Base-by-base conservation (phyloP, 2,329 filamentous ascomycete genomes). In the Cryphonectria naterciae region DNA sequence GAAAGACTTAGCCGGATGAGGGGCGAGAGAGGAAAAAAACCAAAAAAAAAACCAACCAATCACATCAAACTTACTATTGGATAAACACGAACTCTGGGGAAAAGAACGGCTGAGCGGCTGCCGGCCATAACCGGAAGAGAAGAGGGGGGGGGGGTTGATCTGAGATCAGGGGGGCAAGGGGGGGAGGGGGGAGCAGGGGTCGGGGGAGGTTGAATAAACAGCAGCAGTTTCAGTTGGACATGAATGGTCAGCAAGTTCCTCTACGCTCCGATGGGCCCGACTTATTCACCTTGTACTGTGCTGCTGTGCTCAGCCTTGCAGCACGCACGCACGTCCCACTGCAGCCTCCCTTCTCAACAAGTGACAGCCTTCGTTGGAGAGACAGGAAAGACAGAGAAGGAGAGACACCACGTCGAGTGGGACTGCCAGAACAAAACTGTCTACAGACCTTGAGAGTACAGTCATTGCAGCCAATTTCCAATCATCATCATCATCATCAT, bases 231-330 rank as follows among this genome's bases (percentile, higher is more conserved):
- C 43, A 46, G 43, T 22, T 49, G 43, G 22, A 67, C 11, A 54
- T n/a, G 25, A 61, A 63, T 61, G 37, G 39, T 52, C 58, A 64
- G n/a, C 41, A 63, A 32, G 49, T 66, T 60, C 60, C 35, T 60
- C 64, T 39, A 46, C 52, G 35, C 70, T 70, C 71, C 71, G 71
- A 64, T 68, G 65, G 65, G 70, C 71, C 71, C 71, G 71, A 49
- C 43, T 10, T 32, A 19, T 52, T 64, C n/a, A 17, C 17, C 39
- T 32, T 19, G 46, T n/a, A 49, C 46, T n/a, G 46, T 49, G 46
- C 39, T n/a, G n/a, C 46, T n/a, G 46, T 49, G 46, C 39, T 56
- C 58, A 37, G 41, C 49, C 58, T 61, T 62, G 41, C 56, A 62
- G 58, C 35, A 39, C 37, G 8, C 37, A 1, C 11, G 37, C 37